These are phyloP conservation scores for Tetrapisispora taiwanensis DNA, from an alignment of 805 yeast species.

Conservation along the genomic window DNA sequence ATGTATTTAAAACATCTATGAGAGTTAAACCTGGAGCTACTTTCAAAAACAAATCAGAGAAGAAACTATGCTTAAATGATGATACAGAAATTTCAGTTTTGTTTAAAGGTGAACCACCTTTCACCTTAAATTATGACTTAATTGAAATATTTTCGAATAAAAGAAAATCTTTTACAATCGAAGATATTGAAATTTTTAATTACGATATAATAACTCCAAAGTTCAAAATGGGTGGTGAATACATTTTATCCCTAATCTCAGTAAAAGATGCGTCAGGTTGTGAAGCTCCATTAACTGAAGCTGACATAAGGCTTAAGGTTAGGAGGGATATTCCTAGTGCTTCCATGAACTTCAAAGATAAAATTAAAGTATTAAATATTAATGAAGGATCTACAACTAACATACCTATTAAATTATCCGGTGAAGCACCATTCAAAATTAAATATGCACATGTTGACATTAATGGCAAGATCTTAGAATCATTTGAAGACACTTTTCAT, in stretches of 20 bases:
- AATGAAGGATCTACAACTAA: slow-evolving; percentile 52
- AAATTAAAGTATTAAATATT: slow-evolving; percentile 31
- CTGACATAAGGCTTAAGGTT: slow-evolving; percentile 57
- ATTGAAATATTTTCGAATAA: slow-evolving; percentile 45
- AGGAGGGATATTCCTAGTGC: slow-evolving; percentile 60
- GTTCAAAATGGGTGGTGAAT: slow-evolving; percentile 62
- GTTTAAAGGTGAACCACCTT: slow-evolving; percentile 76
- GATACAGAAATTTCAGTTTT: slow-evolving; percentile 40
- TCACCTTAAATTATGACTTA: slow-evolving; percentile 57
- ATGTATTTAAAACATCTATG: slow-evolving; percentile 59
- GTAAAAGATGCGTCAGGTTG: slow-evolving; percentile 74
- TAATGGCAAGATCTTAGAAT: slow-evolving; percentile 21
- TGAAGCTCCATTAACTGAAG: slow-evolving; percentile 53
- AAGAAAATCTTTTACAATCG: slow-evolving; percentile 34
- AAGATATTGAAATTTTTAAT: slow-evolving; percentile 31
- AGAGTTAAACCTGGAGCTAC: slow-evolving; percentile 55
- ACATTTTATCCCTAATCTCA: slow-evolving; percentile 49
- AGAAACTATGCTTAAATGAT: slow-evolving; percentile 40
- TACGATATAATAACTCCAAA: slow-evolving; percentile 44
- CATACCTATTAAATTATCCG: slow-evolving; percentile 52
- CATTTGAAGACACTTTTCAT: slow-evolving; percentile 15
- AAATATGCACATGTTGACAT: slow-evolving; percentile 28
- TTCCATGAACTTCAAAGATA: slow-evolving; percentile 31
- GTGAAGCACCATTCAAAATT: slow-evolving; percentile 44
- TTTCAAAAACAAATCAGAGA: slow-evolving; percentile 19